Base-by-base conservation (phyloP, 2,329 filamentous ascomycete species). In the Hymenotorrendiella dingleyae region DNA sequence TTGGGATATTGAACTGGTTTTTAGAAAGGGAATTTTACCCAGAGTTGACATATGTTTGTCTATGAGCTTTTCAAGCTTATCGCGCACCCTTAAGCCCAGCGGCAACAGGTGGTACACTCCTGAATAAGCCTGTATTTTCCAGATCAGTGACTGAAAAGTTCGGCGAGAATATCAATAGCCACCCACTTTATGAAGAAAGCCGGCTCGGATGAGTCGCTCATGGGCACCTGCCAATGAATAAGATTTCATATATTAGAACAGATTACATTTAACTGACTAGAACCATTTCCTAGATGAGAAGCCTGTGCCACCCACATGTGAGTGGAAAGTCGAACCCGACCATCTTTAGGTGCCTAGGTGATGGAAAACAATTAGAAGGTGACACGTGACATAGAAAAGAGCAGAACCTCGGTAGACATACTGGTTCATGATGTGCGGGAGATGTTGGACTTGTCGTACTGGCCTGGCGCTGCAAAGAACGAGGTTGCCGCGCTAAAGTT, bases 71-170 rank as follows among this genome's bases (percentile, higher is more conserved):
- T 96, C 89, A 22, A 97, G 70, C 63, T 97, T 98, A 39, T 88
- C 78, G 57, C 95, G 89, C 0, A 97, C 87, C 21, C 88, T 78
- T 22, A 88, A 72, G 0, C 93, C 93, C 0, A 98, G 67, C 0
- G 93, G 93, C 1, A 98, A 73, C 59, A 95, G 74, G 58, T 98
- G 93, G 56, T 96, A 98, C 26, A 97, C 80, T 21, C 93, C 93
- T 6, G 90, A 80, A 60, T 95, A 85, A 16, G 88, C 82, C 80
- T 89, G n/a, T n/a, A n/a, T n/a, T n/a, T n/a, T n/a, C n/a, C n/a
- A n/a, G n/a, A n/a, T n/a, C n/a, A n/a, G n/a, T n/a, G n/a, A n/a
- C n/a, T n/a, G n/a, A n/a, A n/a, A n/a, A n/a, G n/a, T n/a, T n/a
- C n/a, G n/a, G n/a, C n/a, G n/a, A 6, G 12, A 14, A 29, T 10